Evolutionary conservation across 129 eudicot genomes (phyloP).

Genomic region (Calendula officinalis): DNA sequence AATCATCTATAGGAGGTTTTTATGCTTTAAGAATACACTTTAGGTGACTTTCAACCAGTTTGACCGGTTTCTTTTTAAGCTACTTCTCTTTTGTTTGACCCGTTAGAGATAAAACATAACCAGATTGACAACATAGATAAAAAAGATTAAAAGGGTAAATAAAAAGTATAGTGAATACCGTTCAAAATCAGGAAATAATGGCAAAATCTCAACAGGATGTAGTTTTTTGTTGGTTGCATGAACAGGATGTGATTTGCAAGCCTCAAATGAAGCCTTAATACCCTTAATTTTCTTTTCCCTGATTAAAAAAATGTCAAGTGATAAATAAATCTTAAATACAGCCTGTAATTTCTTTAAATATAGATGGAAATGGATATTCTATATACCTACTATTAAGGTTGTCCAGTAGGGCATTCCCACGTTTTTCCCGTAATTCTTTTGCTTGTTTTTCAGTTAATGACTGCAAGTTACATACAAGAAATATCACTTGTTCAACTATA

Average conservation of each 20-base stretch:
- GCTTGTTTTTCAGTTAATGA: constrained; percentile 90
- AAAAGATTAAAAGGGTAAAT: neutral
- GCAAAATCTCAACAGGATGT: constrained; percentile 72
- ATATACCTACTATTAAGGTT: constrained; percentile 61
- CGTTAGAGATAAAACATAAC: too few species aligned
- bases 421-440: constrained; percentile 74
- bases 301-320: constrained; percentile 20
- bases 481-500: constrained; percentile 15
- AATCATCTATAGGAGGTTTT: too few species aligned
- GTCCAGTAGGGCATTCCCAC: constrained; percentile 55
- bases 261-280: constrained; percentile 83
- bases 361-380: constrained; percentile 2
- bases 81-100: too few species aligned
- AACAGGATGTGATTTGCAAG: constrained; percentile 77
- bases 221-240: constrained; percentile 72
- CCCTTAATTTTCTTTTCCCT: constrained; percentile 85
- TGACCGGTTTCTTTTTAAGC: too few species aligned
- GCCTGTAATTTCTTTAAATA: neutral
- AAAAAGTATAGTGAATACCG: constrained; percentile 42
- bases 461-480: constrained; percentile 36
- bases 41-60: too few species aligned
- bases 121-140: neutral
- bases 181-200: constrained; percentile 82
- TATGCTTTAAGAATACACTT: too few species aligned
- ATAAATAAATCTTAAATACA: neutral